These are phyloP conservation scores for Colletotrichum noveboracense DNA, from an alignment of 2,329 filamentous ascomycete genomes.

Conservation along the genomic window DNA sequence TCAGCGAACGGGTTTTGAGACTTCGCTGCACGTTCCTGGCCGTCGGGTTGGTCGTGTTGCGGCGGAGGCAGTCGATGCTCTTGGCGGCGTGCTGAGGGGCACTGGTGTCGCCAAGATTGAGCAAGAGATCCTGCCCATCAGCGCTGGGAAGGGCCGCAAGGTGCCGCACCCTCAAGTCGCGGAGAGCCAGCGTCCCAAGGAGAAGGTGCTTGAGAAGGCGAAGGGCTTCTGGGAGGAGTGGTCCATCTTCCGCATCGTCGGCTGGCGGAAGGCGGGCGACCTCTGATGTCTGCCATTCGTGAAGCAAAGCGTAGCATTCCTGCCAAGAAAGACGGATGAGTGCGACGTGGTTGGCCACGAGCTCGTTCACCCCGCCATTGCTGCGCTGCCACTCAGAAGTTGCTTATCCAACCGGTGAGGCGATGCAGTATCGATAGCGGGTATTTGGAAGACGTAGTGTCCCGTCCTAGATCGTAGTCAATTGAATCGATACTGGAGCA, in stretches of 20 bases:
- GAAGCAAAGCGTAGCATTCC: background rate
- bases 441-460: background rate
- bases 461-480: background rate
- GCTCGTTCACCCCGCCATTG: background rate
- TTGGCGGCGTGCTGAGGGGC: background rate
- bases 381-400: background rate
- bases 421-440: background rate
- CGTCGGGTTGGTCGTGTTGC: background rate
- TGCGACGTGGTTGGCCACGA: background rate
- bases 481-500: background rate
- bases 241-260: background rate
- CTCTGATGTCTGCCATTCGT: background rate
- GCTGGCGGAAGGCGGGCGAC: background rate
- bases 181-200: background rate
- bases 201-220: background rate
- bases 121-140: background rate
- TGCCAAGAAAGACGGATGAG: background rate
- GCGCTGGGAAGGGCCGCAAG: background rate
- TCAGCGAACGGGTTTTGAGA: constrained; percentile 12
- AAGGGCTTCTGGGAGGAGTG: background rate
- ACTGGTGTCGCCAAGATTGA: background rate
- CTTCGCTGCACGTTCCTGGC: background rate
- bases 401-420: background rate
- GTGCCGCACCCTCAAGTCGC: background rate
- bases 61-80: background rate